phyloP scores from a whole-genome alignment of 495 filamentous ascomycete genomes.

The Aspergillus carlsbadensis region DNA sequence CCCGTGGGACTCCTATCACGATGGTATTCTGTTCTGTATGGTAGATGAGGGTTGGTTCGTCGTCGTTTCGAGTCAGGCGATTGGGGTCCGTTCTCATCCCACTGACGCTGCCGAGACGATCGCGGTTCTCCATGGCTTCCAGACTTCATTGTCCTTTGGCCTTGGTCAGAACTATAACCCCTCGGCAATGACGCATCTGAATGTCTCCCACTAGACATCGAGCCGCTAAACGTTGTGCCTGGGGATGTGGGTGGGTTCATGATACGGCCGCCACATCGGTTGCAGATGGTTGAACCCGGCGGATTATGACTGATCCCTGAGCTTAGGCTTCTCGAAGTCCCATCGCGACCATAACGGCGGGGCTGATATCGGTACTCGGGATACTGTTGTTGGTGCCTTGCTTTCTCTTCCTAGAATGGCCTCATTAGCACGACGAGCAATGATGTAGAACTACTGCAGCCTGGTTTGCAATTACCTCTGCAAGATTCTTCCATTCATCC shows the following conservation, averaged over 20 bases:
- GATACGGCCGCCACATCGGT: slow-evolving; percentile 42
- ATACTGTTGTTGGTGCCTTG: slow-evolving; percentile 84
- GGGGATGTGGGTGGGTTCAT: slow-evolving; percentile 49
- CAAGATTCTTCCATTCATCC: slow-evolving; percentile 82
- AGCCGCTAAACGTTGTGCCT: slow-evolving; percentile 33
- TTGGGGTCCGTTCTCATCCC: slow-evolving; percentile 25
- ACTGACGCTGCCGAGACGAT: slow-evolving; percentile 25
- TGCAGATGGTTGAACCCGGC: slow-evolving; percentile 40
- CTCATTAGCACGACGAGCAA: slow-evolving; percentile 9
- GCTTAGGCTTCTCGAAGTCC: slow-evolving; percentile 26
- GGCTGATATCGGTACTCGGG: slow-evolving; percentile 95
- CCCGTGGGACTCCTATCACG: slow-evolving; percentile 36
- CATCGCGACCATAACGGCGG: slow-evolving; percentile 66
- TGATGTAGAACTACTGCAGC: neutral
- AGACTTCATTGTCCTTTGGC: slow-evolving; percentile 25
- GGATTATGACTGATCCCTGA: slow-evolving; percentile 42
- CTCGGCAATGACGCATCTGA: slow-evolving; percentile 18
- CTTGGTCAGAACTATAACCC: slow-evolving; percentile 17
- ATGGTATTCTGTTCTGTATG: slow-evolving; percentile 27
- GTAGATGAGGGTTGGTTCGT: slow-evolving; percentile 40
- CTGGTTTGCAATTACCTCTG: slow-evolving; percentile 58
- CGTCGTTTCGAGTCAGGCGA: slow-evolving; percentile 59
- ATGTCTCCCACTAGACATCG: slow-evolving; percentile 18
- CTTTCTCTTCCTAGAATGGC: slow-evolving; percentile 73
- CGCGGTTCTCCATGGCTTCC: slow-evolving; percentile 22